Evolutionary conservation across 2,329 filamentous ascomycete genomes (phyloP).

Genomic region (Didymella lethalis): DNA sequence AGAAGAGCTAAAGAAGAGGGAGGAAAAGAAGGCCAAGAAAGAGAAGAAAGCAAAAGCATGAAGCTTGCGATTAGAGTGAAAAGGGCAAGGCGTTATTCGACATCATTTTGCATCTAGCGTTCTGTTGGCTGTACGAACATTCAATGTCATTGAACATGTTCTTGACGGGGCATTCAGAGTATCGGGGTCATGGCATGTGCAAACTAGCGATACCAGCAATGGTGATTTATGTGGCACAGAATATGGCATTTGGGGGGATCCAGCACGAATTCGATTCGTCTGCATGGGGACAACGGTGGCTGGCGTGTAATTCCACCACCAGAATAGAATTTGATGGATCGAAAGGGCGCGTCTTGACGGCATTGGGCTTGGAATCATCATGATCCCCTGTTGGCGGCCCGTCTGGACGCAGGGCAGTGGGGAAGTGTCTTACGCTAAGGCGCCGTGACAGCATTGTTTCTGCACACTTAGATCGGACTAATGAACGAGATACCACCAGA

Average conservation of each 20-base stretch:
- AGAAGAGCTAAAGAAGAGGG: conserved; percentile 47
- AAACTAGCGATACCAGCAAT: background rate
- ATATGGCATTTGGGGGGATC: background rate
- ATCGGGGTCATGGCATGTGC: background rate
- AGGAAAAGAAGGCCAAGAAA: conserved; percentile 51
- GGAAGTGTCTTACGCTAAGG: conserved; percentile 2
- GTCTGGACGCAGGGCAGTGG: conserved; percentile 16
- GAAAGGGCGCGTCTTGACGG: background rate
- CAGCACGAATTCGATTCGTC: background rate
- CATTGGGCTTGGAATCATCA: background rate
- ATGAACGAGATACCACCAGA: background rate
- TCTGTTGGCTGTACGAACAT: background rate
- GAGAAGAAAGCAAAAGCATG: conserved; percentile 40
- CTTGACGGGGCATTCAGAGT: background rate
- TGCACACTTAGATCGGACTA: background rate
- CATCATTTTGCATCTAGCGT: background rate
- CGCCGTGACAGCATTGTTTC: conserved; percentile 4
- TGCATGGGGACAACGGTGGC: background rate
- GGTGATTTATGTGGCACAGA: background rate
- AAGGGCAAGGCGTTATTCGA: background rate
- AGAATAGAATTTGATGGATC: background rate
- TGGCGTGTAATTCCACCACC: background rate
- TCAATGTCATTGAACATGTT: background rate
- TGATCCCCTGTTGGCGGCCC: conserved; percentile 5
- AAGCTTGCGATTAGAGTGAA: conserved; percentile 4